Conservation (phyloP, 2,329 filamentous ascomycete genomes). For the Fusarium succisae region DNA sequence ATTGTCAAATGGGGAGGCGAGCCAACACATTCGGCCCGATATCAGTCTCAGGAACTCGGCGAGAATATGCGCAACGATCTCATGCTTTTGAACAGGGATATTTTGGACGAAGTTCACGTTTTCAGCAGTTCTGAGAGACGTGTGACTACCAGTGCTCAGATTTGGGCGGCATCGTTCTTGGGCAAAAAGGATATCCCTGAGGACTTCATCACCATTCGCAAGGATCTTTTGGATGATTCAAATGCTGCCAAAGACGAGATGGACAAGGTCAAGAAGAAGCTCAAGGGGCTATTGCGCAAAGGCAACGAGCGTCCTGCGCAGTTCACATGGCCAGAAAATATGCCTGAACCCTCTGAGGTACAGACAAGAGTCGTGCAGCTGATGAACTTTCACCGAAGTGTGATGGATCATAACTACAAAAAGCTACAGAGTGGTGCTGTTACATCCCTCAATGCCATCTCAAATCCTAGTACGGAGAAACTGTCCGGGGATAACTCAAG, state of each 20-base stretch:
- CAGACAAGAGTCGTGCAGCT: constrained; percentile 91
- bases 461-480: constrained; percentile 60
- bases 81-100: constrained; percentile 89
- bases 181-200: constrained; percentile 85
- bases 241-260: constrained; percentile 99
- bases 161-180: constrained; percentile 90
- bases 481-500: constrained; percentile 53
- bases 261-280: constrained; percentile 99
- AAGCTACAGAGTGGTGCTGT: constrained; percentile 77
- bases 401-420: constrained; percentile 94
- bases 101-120: constrained; percentile 90
- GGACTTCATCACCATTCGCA: constrained; percentile 89
- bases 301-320: constrained; percentile 94
- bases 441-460: constrained; percentile 68
- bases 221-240: constrained; percentile 94
- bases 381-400: constrained; percentile 95
- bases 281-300: constrained; percentile 90
- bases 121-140: constrained; percentile 96
- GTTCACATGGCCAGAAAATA: constrained; percentile 97
- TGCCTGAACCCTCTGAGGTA: constrained; percentile 93
- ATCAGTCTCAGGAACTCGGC: constrained; percentile 94
- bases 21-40: constrained; percentile 94
- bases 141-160: constrained; percentile 95
- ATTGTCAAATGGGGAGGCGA: constrained; percentile 99
- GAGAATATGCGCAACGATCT: constrained; percentile 97